A percentile compares a stretch with the other conserved stretches of the same genome.
Conservation (phyloP, 306 rosid species). For the Oxytropis ochrocephala region DNA sequence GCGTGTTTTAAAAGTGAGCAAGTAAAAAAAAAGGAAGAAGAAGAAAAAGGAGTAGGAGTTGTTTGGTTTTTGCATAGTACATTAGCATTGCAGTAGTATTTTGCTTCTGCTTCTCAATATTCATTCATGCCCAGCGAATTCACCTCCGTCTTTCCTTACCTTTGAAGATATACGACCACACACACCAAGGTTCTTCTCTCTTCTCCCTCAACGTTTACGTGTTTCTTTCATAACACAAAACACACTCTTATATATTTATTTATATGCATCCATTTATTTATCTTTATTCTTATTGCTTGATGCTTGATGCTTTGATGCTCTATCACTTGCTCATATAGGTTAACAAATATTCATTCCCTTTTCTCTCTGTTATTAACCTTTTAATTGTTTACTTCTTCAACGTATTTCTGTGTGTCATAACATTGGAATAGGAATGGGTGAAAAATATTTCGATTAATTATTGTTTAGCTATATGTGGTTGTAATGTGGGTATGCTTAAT, state of each 20-base stretch:
- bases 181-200: conserved; percentile 36
- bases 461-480: conserved; percentile 10
- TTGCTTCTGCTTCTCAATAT: neutral
- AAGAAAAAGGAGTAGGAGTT: no score
- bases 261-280: conserved; percentile 36
- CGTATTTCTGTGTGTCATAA: conserved; percentile 10
- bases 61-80: no score
- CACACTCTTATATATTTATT: conserved; percentile 27
- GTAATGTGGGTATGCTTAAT: conserved; percentile 18
- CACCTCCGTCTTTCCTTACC: neutral
- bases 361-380: conserved; percentile 3
- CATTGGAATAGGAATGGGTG: conserved; percentile 10
- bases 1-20: conserved; percentile 10
- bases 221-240: neutral
- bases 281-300: neutral
- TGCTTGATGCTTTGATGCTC: conserved; percentile 36
- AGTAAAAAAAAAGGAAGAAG: neutral
- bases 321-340: conserved; percentile 36
- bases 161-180: conserved; percentile 5
- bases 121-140: conserved; percentile 28
- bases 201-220: neutral
- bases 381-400: conserved; percentile 9
- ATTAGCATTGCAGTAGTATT: no score
- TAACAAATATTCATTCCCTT: neutral
- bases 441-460: conserved; percentile 30